phyloP scores from a whole-genome alignment of 78 protist species.

The Dictyostelium firmibasis region DNA sequence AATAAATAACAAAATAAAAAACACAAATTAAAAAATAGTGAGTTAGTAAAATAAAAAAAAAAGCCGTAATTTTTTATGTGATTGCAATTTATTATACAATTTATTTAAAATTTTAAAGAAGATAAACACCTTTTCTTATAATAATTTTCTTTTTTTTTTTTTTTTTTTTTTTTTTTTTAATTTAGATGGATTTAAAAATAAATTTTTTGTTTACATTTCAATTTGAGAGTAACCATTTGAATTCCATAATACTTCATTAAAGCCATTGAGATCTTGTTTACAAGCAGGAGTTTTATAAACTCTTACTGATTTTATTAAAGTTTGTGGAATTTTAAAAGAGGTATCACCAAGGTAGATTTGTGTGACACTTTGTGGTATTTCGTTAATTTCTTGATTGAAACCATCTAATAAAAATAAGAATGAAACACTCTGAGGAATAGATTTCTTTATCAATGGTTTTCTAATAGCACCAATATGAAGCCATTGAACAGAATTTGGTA shows the following conservation, averaged over 20 bases:
- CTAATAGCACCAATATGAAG: neutral
- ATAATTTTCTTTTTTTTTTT: no score
- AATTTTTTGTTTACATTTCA: neutral
- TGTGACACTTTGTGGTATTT: neutral
- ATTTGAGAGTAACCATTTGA: neutral
- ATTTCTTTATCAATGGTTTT: neutral
- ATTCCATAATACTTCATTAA: neutral
- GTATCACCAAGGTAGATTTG: neutral
- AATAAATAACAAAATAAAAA: no score
- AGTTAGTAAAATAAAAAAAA: no score
- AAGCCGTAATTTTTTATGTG: no score
- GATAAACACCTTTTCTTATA: no score
- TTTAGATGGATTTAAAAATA: no score
- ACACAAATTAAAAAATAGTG: no score
- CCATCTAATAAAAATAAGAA: neutral
- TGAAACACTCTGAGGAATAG: neutral
- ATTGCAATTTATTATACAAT: no score
- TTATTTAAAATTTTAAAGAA: no score
- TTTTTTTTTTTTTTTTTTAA: no score
- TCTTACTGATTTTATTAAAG: neutral
- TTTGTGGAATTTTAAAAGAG: neutral
- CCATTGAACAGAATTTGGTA: neutral
- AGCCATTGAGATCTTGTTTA: neutral
- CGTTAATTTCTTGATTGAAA: neutral
- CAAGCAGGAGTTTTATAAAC: neutral